Evolutionary conservation across 768 basidiomycete species (phyloP).

Genomic region (Tricholomella constricta): DNA sequence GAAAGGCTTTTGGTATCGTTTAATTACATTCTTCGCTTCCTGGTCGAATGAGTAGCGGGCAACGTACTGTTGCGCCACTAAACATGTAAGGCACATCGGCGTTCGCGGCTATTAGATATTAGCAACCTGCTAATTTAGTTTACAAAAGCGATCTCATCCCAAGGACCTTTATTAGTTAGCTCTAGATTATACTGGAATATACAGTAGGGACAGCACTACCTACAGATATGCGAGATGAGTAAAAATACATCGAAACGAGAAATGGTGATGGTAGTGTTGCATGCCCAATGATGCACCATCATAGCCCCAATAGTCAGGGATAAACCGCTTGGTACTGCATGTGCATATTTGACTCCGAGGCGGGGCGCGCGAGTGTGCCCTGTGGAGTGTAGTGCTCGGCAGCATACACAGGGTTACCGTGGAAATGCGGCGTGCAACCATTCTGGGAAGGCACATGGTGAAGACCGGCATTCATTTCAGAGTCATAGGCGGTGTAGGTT

Average conservation of each 20-base stretch:
- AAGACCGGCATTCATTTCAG: conserved; percentile 4
- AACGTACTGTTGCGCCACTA: not conserved
- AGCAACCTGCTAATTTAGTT: too few species aligned
- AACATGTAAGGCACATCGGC: too few species aligned
- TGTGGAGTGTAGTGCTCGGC: conserved; percentile 8
- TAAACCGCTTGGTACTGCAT: conserved; percentile 8
- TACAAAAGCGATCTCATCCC: too few species aligned
- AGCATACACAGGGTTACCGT: conserved; percentile 3
- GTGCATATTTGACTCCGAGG: conserved; percentile 11
- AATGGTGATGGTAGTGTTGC: conserved; percentile 1
- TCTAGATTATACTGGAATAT: not conserved
- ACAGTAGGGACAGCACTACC: not conserved
- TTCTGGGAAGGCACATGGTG: conserved; percentile 6
- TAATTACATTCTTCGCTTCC: not conserved
- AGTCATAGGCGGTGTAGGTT: conserved; percentile 4
- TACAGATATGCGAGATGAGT: not conserved
- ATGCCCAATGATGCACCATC: not conserved
- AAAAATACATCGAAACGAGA: not conserved
- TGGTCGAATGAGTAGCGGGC: not conserved
- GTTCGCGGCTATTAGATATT: too few species aligned
- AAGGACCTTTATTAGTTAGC: too few species aligned
- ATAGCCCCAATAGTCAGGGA: not conserved
- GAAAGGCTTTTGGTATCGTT: not conserved
- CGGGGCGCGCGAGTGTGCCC: conserved; percentile 4
- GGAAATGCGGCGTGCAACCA: conserved; percentile 11